Evolutionary conservation across 129 eudicot species (phyloP).

Genomic region (Chrysanthemum makinoi): DNA sequence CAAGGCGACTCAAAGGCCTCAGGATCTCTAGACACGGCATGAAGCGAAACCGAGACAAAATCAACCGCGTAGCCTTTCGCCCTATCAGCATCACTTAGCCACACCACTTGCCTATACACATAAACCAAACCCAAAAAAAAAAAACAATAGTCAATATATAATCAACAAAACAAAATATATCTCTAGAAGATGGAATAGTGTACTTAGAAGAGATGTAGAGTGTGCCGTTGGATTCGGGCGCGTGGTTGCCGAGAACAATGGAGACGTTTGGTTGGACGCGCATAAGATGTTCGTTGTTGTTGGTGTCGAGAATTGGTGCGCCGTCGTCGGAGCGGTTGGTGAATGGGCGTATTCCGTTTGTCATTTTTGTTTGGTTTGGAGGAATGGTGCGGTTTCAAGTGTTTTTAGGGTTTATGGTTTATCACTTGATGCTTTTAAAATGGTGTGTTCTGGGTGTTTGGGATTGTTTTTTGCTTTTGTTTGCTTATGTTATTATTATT

Average conservation of each 20-base stretch:
- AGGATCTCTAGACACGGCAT: conserved; percentile 79
- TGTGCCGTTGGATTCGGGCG: conserved; percentile 69
- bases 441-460: no score
- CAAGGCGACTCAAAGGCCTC: conserved; percentile 85
- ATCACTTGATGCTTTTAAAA: no score
- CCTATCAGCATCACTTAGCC: conserved; percentile 80
- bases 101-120: conserved; percentile 58
- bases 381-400: no score
- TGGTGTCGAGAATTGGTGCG: conserved; percentile 49
- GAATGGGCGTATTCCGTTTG: conserved; percentile 48
- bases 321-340: conserved; percentile 54
- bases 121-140: neutral
- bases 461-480: no score
- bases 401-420: no score
- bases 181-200: no score
- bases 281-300: conserved; percentile 63
- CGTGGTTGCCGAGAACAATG: conserved; percentile 63
- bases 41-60: conserved; percentile 79
- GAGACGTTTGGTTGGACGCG: conserved; percentile 67
- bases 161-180: neutral
- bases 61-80: conserved; percentile 75
- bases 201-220: conserved; percentile 85
- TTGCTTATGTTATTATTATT: no score
- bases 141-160: neutral
- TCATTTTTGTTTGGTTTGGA: conserved; percentile 33